Evolutionary conservation across 495 filamentous ascomycete species (phyloP), one percentile per base, ranked within the genome.

Genomic region (Penicillium psychrofluorescens): DNA sequence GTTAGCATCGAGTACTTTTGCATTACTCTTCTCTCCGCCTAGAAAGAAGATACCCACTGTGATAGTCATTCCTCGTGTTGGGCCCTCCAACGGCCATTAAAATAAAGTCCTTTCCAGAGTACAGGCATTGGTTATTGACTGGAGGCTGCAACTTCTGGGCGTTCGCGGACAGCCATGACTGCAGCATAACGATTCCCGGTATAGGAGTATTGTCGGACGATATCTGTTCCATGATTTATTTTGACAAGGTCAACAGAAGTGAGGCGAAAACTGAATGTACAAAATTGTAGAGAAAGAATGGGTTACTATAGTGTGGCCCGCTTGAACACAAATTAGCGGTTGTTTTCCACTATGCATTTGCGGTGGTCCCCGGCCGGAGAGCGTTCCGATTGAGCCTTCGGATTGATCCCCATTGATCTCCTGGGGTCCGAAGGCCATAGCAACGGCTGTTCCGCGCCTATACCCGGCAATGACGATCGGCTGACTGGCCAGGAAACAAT

Each of bases 81-180:
- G 51, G 51, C 8, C 47, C 51, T 7, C 51, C 51, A 11, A 54
- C 51, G 5, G 48, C 51, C 51, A 54, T 54, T 36, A 54, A 15
- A 4, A 49, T 54, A 35, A 54, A 54, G 22, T 54, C 51, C 14
- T 54, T 36, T 8, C 51, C 51, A 49, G 88, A 78, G 66, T 89
- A 87, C 46, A 95, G 83, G 64, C 85, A 88, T 61, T 84, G 86
- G 62, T 92, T 92, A 63, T 91, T 92, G 61, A 95, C 79, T 2
- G 88, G 88, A 0, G 88, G 88, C 59, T 88, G 77, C 45, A 95
- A 72, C 32, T 90, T 77, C 49, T 90, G 83, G 1, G 81, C 78
- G 61, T 95, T 92, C 58, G 83, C 77, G 46, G 83, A 76, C 11
- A 95, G 76, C 88, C 88, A 54, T 5, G 47, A 35, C 8, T 43